Evolutionary conservation across 306 rosid species (phyloP).

Genomic region (Medicago arabica): DNA sequence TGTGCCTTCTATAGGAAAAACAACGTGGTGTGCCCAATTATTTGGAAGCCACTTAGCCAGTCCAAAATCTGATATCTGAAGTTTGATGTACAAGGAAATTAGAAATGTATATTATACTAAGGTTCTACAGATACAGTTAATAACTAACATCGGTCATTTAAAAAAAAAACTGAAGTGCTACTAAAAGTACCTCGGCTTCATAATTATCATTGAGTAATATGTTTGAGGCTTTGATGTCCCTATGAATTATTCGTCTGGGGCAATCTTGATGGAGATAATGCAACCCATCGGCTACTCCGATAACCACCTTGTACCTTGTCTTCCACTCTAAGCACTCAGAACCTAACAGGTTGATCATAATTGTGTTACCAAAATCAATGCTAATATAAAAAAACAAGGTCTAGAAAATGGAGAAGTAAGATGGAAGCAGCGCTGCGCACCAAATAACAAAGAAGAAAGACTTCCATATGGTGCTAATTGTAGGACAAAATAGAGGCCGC

Average conservation of each 20-base stretch:
- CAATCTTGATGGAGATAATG: slow-evolving; percentile 83
- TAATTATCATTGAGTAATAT: slow-evolving; percentile 66
- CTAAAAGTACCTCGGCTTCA: slow-evolving; percentile 75
- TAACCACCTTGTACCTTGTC: slow-evolving; percentile 74
- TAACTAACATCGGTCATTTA: neutral
- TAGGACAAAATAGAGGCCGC: slow-evolving; percentile 84
- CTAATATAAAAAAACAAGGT: neutral
- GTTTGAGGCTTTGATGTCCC: slow-evolving; percentile 98
- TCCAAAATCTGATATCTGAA: slow-evolving; percentile 96
- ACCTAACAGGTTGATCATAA: slow-evolving; percentile 57
- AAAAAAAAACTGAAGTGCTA: neutral
- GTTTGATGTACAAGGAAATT: neutral
- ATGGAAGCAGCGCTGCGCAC: slow-evolving; percentile 51
- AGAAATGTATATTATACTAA: neutral
- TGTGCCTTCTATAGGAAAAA: slow-evolving; percentile 97
- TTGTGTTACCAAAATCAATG: slow-evolving; percentile 35
- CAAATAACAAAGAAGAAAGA: slow-evolving; percentile 80
- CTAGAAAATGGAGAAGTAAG: neutral
- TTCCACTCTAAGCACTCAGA: slow-evolving; percentile 73
- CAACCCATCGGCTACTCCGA: slow-evolving; percentile 87
- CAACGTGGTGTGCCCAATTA: slow-evolving; percentile 92
- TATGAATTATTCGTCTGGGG: slow-evolving; percentile 85
- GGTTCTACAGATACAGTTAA: neutral
- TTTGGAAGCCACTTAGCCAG: slow-evolving; percentile 97
- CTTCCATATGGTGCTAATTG: slow-evolving; percentile 80